Evolutionary conservation across 2,329 filamentous ascomycete genomes (phyloP), one percentile per base, ranked within the genome.

Genomic region (Hymenoscyphus linearis): DNA sequence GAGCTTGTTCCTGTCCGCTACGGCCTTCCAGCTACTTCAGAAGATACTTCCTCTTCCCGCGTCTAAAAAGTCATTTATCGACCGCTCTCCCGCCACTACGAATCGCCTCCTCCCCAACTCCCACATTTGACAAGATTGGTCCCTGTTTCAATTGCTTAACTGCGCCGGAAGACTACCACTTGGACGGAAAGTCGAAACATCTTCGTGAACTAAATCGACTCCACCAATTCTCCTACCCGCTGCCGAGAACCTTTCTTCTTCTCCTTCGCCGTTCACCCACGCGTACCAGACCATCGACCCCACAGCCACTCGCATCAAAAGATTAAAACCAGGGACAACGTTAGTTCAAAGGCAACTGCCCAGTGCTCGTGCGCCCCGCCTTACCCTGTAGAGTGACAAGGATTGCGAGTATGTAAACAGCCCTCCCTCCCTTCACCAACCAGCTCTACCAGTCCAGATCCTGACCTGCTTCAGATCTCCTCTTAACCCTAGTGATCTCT

Each of bases 161-260:
- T 66, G 61, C 60, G 55, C 60, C 65, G 59, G 55, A 59, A 55
- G 40, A 60, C 64, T 35, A 65, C 60, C 64, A 69, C 67, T 68
- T 69, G 60, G 67, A 70, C 69, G 10, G 40, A 9, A 31, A n/a
- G 64, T 70, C 67, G 68, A 70, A 71, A 70, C 69, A 69, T 69
- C 62, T 61, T 63, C 61, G 61, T 62, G 53, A 62, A 44, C 64
- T 65, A 65, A 61, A 52, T 25, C 62, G 60, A 65, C 64, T 62
- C 65, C 66, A 66, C 66, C 40, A 47, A 47, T 47, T 47, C 40
- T 40, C 47, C 35, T 37, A 27, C 57, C 58, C 58, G 47, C 53
- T 58, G 62, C 67, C 62, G 65, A 59, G 64, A 62, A 60, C 64
- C 62, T 62, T 55, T 59, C 65, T 52, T 62, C 59, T 67, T 69